A percentile compares a stretch with the other conserved stretches of the same genome.
Conservation (phyloP, 2,329 filamentous ascomycete genomes). For the Botryotinia calthae region DNA sequence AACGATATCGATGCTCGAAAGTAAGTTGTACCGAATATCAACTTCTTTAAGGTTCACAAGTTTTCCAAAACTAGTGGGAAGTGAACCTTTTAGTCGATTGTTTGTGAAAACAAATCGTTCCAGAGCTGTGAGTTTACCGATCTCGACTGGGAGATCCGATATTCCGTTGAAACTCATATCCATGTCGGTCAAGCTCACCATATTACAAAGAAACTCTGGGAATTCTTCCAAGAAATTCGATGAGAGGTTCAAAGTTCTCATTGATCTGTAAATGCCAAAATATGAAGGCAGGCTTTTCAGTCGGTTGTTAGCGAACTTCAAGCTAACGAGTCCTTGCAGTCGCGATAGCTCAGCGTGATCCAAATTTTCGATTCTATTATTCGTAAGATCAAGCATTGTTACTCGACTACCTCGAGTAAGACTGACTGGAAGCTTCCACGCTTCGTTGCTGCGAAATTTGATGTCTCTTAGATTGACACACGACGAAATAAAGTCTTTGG, state of each 20-base stretch:
- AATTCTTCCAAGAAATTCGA: conserved; percentile 89
- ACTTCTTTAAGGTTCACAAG: conserved; percentile 80
- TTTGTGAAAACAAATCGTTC: conserved; percentile 95
- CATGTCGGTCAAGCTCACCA: conserved; percentile 82
- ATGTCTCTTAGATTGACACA: conserved; percentile 91
- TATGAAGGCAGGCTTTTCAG: conserved; percentile 75
- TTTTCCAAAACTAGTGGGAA: conserved; percentile 71
- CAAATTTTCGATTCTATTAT: conserved; percentile 85
- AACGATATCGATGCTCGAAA: conserved; percentile 84
- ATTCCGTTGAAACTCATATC: conserved; percentile 98
- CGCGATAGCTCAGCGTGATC: conserved; percentile 79
- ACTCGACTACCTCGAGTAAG: conserved; percentile 76
- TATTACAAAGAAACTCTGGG: conserved; percentile 77
- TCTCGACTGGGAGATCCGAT: conserved; percentile 68
- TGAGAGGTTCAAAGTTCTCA: conserved; percentile 85
- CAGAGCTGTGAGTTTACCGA: conserved; percentile 74
- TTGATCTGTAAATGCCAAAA: conserved; percentile 74
- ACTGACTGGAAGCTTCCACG: conserved; percentile 78
- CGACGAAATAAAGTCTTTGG: conserved; percentile 92
- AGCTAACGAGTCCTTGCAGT: conserved; percentile 73
- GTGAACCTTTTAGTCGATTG: conserved; percentile 75
- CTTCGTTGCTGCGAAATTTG: conserved; percentile 94
- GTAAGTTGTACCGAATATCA: conserved; percentile 89
- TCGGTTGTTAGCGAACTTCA: conserved; percentile 93
- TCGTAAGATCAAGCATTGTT: conserved; percentile 90